phyloP scores from a whole-genome alignment of 495 filamentous ascomycete species.

The Trichoderma erinaceum region DNA sequence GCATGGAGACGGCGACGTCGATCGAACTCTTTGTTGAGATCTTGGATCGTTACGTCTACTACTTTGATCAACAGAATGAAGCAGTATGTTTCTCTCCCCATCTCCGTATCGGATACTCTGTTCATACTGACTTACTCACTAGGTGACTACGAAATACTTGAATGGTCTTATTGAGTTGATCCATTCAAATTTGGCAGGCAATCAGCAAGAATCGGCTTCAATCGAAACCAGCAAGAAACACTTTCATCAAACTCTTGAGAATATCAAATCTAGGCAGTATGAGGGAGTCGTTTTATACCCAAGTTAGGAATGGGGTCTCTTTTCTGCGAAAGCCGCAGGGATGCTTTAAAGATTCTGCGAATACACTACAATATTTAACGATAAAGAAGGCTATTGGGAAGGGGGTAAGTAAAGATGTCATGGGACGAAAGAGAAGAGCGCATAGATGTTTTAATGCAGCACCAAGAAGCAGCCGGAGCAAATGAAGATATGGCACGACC shows the following conservation, averaged over 20 bases:
- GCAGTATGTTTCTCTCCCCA: constrained; percentile 51
- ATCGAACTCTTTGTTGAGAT: constrained; percentile 98
- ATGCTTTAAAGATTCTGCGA: neutral
- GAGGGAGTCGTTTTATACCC: constrained; percentile 78
- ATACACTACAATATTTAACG: neutral
- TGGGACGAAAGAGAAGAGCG: constrained; percentile 4
- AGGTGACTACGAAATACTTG: constrained; percentile 95
- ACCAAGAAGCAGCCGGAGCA: constrained; percentile 10
- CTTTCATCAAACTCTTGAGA: constrained; percentile 89
- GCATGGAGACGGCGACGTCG: constrained; percentile 98
- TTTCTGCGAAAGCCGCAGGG: neutral
- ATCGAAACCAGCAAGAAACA: constrained; percentile 84
- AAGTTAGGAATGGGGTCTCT: constrained; percentile 42
- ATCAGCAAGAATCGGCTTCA: constrained; percentile 70
- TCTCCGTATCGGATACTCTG: neutral
- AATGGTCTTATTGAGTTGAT: constrained; percentile 98
- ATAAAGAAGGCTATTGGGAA: neutral
- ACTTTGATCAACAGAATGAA: constrained; percentile 98
- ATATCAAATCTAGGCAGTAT: constrained; percentile 84
- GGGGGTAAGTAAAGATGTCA: neutral
- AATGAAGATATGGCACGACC: neutral
- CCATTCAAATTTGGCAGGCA: constrained; percentile 80
- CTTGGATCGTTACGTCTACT: constrained; percentile 95
- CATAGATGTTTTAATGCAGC: neutral
- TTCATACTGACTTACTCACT: constrained; percentile 19